phyloP scores from a whole-genome alignment of 2,329 filamentous ascomycete genomes.

The Alternaria sp. region DNA sequence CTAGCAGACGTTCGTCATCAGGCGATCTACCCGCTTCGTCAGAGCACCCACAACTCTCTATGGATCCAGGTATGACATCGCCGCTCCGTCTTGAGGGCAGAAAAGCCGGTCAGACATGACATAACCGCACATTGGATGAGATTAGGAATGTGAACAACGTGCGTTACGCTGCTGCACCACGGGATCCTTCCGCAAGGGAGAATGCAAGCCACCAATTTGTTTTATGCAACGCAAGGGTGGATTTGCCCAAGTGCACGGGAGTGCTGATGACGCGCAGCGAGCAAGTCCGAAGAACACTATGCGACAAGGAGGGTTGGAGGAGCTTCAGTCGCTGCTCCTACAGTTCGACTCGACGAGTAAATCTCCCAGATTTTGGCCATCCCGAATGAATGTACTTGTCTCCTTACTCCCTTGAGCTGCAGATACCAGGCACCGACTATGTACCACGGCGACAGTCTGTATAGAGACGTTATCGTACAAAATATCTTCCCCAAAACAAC shows the following conservation, averaged over 20 bases:
- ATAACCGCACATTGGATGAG: conserved; percentile 10
- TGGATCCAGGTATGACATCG: conserved; percentile 13
- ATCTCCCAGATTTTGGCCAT: not conserved
- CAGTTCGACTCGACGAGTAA: not conserved
- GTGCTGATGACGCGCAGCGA: conserved; percentile 7
- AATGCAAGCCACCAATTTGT: conserved; percentile 8
- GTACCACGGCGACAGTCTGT: not conserved
- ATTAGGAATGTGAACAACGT: conserved; percentile 4
- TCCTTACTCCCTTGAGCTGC: not conserved
- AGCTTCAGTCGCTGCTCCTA: not conserved
- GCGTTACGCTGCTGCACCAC: conserved; percentile 13
- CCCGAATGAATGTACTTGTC: not conserved
- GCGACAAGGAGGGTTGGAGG: not conserved
- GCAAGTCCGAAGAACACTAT: not conserved
- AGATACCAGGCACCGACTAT: not conserved
- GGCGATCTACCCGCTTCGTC: conserved; percentile 15
- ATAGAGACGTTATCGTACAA: not conserved
- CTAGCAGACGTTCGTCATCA: conserved; percentile 15
- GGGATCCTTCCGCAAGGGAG: conserved; percentile 10
- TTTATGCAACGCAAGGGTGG: conserved; percentile 10
- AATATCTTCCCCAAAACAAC: not conserved
- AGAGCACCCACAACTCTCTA: conserved; percentile 6
- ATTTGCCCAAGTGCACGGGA: conserved; percentile 7
- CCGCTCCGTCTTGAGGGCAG: conserved; percentile 5
- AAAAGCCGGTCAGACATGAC: conserved; percentile 11